Conservation (phyloP, 495 filamentous ascomycete species). For the Chaetomidium leptoderma region DNA sequence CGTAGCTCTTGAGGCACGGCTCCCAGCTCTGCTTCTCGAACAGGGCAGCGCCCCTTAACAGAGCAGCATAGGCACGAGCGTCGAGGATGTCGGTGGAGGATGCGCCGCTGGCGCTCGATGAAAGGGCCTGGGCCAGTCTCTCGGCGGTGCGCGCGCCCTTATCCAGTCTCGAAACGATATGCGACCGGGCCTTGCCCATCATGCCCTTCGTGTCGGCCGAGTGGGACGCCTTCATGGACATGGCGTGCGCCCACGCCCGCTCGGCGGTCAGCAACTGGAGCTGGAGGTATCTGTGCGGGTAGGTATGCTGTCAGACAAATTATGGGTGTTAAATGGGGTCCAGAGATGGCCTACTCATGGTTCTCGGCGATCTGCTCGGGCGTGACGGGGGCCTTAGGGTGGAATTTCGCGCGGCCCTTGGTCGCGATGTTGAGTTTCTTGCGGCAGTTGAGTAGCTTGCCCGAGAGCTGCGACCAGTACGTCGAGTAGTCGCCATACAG, state of each 20-base stretch:
- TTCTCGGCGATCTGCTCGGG: constrained; percentile 72
- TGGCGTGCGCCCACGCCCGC: constrained; percentile 92
- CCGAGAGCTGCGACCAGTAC: constrained; percentile 74
- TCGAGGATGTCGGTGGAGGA: constrained; percentile 72
- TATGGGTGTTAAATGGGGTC: background rate
- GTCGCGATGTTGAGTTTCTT: constrained; percentile 80
- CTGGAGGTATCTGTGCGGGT: constrained; percentile 62
- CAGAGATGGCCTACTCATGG: constrained; percentile 57
- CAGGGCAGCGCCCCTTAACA: constrained; percentile 66
- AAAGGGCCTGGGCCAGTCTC: constrained; percentile 61
- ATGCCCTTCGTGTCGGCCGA: constrained; percentile 73
- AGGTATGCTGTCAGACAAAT: constrained; percentile 11
- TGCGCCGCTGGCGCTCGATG: constrained; percentile 54
- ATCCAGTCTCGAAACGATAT: constrained; percentile 79
- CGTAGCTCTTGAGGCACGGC: constrained; percentile 66
- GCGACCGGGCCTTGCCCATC: constrained; percentile 71
- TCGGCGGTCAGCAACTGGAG: constrained; percentile 81
- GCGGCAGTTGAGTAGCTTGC: constrained; percentile 75
- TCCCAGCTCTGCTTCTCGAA: constrained; percentile 90
- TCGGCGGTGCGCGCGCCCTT: constrained; percentile 72
- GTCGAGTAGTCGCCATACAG: constrained; percentile 84
- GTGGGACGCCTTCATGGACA: constrained; percentile 85
- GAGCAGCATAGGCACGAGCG: constrained; percentile 74
- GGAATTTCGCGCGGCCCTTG: constrained; percentile 79
- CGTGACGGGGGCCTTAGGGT: constrained; percentile 64